phyloP scores from a whole-genome alignment of 352 stramenopile species.

The Globisporangium cystogenes region DNA sequence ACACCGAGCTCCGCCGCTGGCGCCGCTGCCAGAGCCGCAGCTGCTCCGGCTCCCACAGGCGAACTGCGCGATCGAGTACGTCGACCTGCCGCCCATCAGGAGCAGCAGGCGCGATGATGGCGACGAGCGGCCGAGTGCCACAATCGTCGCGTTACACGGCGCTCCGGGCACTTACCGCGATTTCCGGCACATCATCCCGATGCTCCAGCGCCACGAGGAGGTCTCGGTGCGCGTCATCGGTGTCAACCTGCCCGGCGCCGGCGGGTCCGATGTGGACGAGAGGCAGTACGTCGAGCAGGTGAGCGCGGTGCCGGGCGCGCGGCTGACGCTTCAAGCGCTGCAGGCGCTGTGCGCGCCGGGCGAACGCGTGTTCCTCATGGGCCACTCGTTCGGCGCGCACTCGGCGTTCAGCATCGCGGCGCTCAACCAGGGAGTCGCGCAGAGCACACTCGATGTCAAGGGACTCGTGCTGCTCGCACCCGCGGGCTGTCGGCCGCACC shows the following conservation, averaged over 20 bases:
- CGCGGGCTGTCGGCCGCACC: slow-evolving; percentile 37
- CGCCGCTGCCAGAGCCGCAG: slow-evolving; percentile 7
- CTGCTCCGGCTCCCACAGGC: slow-evolving; percentile 5
- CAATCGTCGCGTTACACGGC: slow-evolving; percentile 36
- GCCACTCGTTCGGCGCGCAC: slow-evolving; percentile 50
- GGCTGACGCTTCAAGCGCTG: slow-evolving; percentile 25
- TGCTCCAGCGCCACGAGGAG: slow-evolving; percentile 10
- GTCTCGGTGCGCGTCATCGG: slow-evolving; percentile 19
- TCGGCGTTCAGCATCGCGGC: slow-evolving; percentile 43
- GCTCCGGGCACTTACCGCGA: slow-evolving; percentile 35
- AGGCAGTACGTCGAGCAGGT: slow-evolving; percentile 27
- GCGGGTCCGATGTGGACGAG: slow-evolving; percentile 19
- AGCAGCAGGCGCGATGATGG: background rate
- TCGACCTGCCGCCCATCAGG: slow-evolving; percentile 7
- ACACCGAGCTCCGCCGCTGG: slow-evolving; percentile 3
- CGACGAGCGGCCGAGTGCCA: slow-evolving; percentile 6
- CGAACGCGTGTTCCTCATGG: slow-evolving; percentile 34
- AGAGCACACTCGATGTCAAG: slow-evolving; percentile 10
- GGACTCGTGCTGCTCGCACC: slow-evolving; percentile 36
- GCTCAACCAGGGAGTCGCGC: slow-evolving; percentile 11
- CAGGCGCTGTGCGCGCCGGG: slow-evolving; percentile 17
- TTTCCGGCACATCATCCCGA: slow-evolving; percentile 31
- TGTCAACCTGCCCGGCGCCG: slow-evolving; percentile 34
- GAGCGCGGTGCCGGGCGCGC: slow-evolving; percentile 22
- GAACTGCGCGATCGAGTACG: slow-evolving; percentile 13